Base-by-base conservation (phyloP, 805 yeast genomes). In the Yamadazyma nakazawae region DNA sequence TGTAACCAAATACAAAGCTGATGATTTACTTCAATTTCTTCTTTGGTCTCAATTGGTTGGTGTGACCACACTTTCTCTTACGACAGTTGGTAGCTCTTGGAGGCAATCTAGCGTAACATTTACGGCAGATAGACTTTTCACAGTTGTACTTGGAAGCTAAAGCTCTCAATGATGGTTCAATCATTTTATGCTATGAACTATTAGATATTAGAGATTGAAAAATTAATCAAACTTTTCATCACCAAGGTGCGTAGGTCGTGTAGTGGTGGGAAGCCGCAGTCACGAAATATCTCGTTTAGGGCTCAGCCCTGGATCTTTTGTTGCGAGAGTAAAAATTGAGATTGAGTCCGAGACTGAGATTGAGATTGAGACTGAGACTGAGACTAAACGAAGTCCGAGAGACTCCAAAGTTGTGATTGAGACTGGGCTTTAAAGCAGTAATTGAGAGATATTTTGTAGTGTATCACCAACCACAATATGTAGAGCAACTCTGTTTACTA, bases 11-110 rank as follows among this genome's bases (percentile, higher is more conserved):
- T 28, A 37, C 43, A 34, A 50, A 42, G 35, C 42, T 12, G 9
- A 49, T 43, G 42, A 40, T 24, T 78, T 80, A 91, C 84, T 91
- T 90, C 76, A 89, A 84, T 91, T 92, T 92, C 96, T 92, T 92
- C 96, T 92, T 94, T 80, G 98, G 98, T 84, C 99, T 90, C 79
- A 94, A 88, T 84, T 94, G 99, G 85, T 94, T 94, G 76, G 97
- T 83, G 95, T 94, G 99, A 73, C 99, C 99, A 81, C 99, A 94
- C 86, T 94, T 94, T 89, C 97, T 90, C 98, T 94, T 94, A 84
- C 99, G 90, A 86, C 99, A 94, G 97, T 94, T 94, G 79, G 98
- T 94, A 68, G 99, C 99, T 88, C 98, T 95, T 80, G 99, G 97
- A 73, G 99, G 99, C 74, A 94, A 91, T 85, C 99, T 94, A 68